Base-by-base conservation (phyloP, 805 yeast species). In the Sugiyamaella mastotermitis region DNA sequence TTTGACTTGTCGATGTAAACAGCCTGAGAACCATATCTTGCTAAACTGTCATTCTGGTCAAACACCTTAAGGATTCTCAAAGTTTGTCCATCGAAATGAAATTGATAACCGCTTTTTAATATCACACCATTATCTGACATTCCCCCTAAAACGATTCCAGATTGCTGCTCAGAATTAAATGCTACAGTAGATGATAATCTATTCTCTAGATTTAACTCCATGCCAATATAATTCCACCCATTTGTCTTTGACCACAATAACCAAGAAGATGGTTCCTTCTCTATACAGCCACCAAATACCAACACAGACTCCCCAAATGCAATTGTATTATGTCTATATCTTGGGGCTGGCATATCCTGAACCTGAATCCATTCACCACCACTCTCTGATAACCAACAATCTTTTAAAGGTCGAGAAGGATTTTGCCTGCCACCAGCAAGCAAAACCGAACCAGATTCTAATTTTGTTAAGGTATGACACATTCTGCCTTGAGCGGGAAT, bases 341-440 rank as follows among this genome's bases (percentile, higher is more conserved):
- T 63, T 4, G 71, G 55, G 2, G 52, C 47, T 0, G 76, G 74
- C 23, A 80, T 45, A 5, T 60, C 51, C 0, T 54, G 52, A 1
- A 61, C 43, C 31, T 52, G 39, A 1, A 30, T 36, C 86, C 86
- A 80, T 3, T 36, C 24, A 10, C 46, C 51, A 9, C 20, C 21
- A 2, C 4, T 35, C 13, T 31, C 18, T 9, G 21, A 6, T 3
- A 56, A 35, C 76, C 77, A 75, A 21, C 62, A 52, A 33, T 74
- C 80, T 4, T 49, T 21, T 17, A 73, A 53, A 0, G 65, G 59
- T 7, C 56, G 53, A 2, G 71, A 68, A 0, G 94, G 94, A 1
- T 76, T 67, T 2, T 69, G 58, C 43, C 94, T 67, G 3, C 94
- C 94, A 2, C 92, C 94, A 23, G 74, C 58, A 3, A 80, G 44